Evolutionary conservation across 257 asterid species (phyloP).

Genomic region (Solanum stenotomum): DNA sequence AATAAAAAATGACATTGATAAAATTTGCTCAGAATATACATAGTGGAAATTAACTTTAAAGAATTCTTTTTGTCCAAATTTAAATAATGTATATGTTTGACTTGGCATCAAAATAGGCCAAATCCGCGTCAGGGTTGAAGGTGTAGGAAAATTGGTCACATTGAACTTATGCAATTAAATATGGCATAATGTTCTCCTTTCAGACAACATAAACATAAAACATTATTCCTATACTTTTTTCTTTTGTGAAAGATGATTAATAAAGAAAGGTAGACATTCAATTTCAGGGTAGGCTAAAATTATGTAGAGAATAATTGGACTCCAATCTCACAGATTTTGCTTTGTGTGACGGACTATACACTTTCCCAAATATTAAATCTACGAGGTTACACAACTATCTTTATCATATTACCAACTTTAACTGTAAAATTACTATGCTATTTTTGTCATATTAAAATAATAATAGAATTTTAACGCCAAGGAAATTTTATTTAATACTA

Average conservation of each 20-base stretch:
- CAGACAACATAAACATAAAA: not conserved
- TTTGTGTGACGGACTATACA: too few relatives aligned
- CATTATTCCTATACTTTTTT: not conserved
- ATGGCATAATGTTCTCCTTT: not conserved
- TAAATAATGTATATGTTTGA: not conserved
- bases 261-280: not conserved
- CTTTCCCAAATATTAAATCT: too few relatives aligned
- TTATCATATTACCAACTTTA: not conserved
- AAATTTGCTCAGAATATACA: not conserved
- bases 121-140: not conserved
- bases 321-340: not conserved
- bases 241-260: not conserved
- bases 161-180: not conserved
- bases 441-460: not conserved
- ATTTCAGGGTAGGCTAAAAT: too few relatives aligned
- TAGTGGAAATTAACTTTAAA: not conserved
- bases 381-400: not conserved
- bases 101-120: not conserved
- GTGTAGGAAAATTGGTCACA: not conserved
- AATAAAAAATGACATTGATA: too few relatives aligned
- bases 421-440: not conserved
- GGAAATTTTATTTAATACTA: too few relatives aligned
- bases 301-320: not conserved
- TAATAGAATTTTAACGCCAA: not conserved
- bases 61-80: not conserved